Evolutionary conservation across 140 eudicot species (phyloP).

Genomic region (Oenanthe javanica): DNA sequence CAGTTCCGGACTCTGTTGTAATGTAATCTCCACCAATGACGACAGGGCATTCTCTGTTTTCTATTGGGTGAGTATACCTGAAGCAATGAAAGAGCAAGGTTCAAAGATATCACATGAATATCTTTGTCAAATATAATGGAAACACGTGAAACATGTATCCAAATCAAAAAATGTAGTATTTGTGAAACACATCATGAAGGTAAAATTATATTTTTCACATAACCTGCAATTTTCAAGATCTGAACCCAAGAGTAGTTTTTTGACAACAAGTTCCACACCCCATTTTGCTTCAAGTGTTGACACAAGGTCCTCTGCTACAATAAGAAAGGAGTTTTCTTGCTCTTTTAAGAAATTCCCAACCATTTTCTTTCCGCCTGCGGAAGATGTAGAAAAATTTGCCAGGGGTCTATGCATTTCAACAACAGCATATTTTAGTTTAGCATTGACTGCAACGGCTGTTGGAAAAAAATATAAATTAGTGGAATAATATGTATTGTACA

Average conservation of each 20-base stretch:
- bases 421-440: slow-evolving; percentile 81
- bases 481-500: not conserved
- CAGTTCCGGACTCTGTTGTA: slow-evolving; percentile 99
- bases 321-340: slow-evolving; percentile 37
- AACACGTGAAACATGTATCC: not conserved
- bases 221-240: slow-evolving; percentile 90
- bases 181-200: not conserved
- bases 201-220: not conserved
- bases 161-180: not conserved
- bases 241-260: slow-evolving; percentile 62
- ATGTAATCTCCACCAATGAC: slow-evolving; percentile 96
- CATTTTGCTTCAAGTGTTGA: slow-evolving; percentile 76
- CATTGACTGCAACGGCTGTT: slow-evolving; percentile 93
- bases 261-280: slow-evolving; percentile 65
- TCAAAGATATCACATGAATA: not conserved
- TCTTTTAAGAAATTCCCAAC: slow-evolving; percentile 54
- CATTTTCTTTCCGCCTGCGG: slow-evolving; percentile 46
- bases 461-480: slow-evolving; percentile 8
- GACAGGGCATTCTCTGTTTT: slow-evolving; percentile 84
- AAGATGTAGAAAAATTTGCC: slow-evolving; percentile 36
- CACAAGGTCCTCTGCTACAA: slow-evolving; percentile 83
- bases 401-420: slow-evolving; percentile 57
- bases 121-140: not conserved
- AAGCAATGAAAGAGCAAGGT: slow-evolving; percentile 11
- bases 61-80: slow-evolving; percentile 86